Evolutionary conservation across 257 asterid species (phyloP).

Genomic region (Scutellaria galericulata): DNA sequence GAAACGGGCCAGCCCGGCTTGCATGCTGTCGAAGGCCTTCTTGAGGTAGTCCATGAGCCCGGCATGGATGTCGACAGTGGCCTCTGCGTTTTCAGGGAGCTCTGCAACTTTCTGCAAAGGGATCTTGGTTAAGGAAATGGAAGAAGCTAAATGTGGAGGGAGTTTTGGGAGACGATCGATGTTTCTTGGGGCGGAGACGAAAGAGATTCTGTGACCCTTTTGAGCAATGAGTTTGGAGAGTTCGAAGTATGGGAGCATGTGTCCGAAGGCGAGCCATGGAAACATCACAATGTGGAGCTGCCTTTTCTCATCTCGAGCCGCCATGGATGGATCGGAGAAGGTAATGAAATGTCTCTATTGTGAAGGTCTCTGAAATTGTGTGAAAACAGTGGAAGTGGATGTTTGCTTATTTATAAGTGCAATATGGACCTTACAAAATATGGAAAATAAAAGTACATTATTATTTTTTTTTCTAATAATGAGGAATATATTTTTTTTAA

Average conservation of each 20-base stretch:
- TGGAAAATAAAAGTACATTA: too few species aligned
- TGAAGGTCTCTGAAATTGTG: too few species aligned
- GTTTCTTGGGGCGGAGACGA: constrained; percentile 58
- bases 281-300: constrained; percentile 52
- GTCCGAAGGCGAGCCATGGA: constrained; percentile 79
- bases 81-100: constrained; percentile 32
- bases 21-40: constrained; percentile 36
- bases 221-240: constrained; percentile 58
- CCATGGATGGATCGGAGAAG: constrained; percentile 10
- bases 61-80: constrained; percentile 26
- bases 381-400: too few species aligned
- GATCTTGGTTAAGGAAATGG: constrained; percentile 39
- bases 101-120: constrained; percentile 39
- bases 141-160: constrained; percentile 34
- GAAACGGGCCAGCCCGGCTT: constrained; percentile 22
- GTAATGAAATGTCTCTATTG: too few species aligned
- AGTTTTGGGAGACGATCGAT: constrained; percentile 57
- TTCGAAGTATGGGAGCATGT: constrained; percentile 53
- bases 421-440: too few species aligned
- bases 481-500: too few species aligned
- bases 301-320: background rate
- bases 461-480: too few species aligned
- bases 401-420: too few species aligned
- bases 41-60: constrained; percentile 25
- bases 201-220: constrained; percentile 57